These are phyloP conservation scores for Rhizopogon sp. DNA, from an alignment of 768 basidiomycete genomes.

Conservation along the genomic window DNA sequence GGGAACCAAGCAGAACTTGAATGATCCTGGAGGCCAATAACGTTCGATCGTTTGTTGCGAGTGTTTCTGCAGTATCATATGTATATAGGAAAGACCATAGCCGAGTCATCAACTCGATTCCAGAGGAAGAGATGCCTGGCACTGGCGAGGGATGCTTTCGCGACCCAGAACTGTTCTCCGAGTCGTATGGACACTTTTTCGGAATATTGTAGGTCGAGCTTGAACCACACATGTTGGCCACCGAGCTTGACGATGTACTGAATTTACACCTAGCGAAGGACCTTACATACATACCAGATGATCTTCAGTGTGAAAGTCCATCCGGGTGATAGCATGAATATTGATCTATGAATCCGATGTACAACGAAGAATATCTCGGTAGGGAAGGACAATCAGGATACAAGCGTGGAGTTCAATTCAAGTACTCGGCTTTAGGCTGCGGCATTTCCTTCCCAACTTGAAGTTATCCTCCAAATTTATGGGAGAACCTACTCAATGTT, in stretches of 20 bases:
- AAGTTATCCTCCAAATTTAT: no score
- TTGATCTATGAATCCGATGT: background rate
- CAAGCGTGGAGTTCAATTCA: background rate
- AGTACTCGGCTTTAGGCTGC: no score
- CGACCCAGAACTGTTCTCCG: background rate
- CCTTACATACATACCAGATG: background rate
- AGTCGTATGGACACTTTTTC: background rate
- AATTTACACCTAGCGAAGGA: no score
- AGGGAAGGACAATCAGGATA: constrained; percentile 1
- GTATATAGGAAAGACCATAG: background rate
- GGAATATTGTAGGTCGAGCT: background rate
- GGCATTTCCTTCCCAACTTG: no score
- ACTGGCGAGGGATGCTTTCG: background rate
- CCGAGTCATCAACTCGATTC: background rate
- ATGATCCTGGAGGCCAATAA: background rate
- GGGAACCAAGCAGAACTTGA: background rate
- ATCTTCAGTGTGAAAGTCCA: background rate
- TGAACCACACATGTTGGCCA: constrained; percentile 2
- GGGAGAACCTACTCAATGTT: no score
- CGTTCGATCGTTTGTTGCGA: background rate
- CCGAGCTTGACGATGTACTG: constrained; percentile 1
- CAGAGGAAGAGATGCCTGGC: background rate
- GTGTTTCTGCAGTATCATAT: background rate
- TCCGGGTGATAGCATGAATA: background rate
- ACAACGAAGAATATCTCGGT: constrained; percentile 2